Percentiles rank a stretch among this genome's conserved stretches.
Conservation (phyloP, 176 grass and related monocot species). For the Triticum urartu region DNA sequence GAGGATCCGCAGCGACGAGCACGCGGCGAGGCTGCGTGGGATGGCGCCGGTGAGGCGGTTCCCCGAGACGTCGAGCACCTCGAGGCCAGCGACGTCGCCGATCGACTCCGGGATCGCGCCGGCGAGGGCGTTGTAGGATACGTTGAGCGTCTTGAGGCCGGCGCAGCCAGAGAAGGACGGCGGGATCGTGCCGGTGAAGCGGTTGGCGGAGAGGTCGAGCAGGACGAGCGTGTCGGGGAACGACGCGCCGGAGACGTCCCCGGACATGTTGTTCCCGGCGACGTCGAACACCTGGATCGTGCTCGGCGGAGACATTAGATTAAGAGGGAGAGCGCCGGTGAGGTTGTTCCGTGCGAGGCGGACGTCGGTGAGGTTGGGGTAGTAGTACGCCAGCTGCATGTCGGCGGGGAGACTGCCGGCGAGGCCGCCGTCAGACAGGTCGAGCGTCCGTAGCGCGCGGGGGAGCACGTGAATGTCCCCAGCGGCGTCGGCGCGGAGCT, state of each 20-base stretch:
- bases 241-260: conserved; percentile 43
- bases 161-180: conserved; percentile 54
- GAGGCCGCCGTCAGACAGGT: conserved; percentile 63
- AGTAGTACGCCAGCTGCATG: conserved; percentile 34
- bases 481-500: conserved; percentile 40
- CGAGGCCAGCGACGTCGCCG: conserved; percentile 41
- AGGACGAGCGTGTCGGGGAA: conserved; percentile 38
- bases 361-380: conserved; percentile 56
- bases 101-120: conserved; percentile 53
- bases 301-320: conserved; percentile 31
- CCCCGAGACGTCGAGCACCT: conserved; percentile 66
- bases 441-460: conserved; percentile 39
- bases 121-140: conserved; percentile 66
- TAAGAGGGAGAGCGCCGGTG: conserved; percentile 48
- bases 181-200: conserved; percentile 55
- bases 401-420: conserved; percentile 47
- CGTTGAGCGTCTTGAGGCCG: conserved; percentile 55
- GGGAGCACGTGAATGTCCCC: conserved; percentile 47
- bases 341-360: conserved; percentile 74
- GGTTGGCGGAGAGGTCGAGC: conserved; percentile 75
- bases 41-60: conserved; percentile 69
- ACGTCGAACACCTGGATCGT: conserved; percentile 63
- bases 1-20: conserved; percentile 49
- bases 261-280: conserved; percentile 82
- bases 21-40: conserved; percentile 42